Base-by-base conservation (phyloP, 31 red algal genomes). In the Porphyra umbilicalis region DNA sequence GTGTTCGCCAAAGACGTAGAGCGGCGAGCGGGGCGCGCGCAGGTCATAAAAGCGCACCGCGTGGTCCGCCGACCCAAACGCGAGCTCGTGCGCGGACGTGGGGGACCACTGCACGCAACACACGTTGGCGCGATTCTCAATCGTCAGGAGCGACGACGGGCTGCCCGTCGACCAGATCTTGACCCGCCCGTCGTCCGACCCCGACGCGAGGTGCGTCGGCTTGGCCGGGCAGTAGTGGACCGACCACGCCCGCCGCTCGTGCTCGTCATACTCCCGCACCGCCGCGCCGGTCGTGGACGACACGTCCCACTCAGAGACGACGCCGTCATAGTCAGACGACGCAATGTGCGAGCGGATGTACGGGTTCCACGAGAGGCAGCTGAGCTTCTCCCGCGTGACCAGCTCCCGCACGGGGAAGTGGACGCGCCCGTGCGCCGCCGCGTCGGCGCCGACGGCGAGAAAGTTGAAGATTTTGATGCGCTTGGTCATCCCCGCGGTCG, bases 401-500 rank as follows among this genome's bases (percentile, higher is more conserved):
- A 98, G 90, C 81, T 98, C 96, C 18, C 87, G 68, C 8, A 98
- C 88, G 35, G 96, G 96, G 75, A 93, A 98, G 82, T 98, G 92
- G 38, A 87, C 83, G 32, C 95, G 88, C 6, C 57, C 57, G 25
- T 18, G 30, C 3, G 20, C 57, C 6, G 87, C 79, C 11, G 88
- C 83, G 81, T 89, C 86, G 32, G 84, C 75, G 15, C 75, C 83
- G 8, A 97, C 79, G 25, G 84, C 91, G 31, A 80, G 35, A 46
- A 95, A 92, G 74, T 98, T 93, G 77, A 98, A 98, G 67, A 98
- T 98, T 79, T 95, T 95, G 82, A 98, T 98, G 35, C 84, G 88
- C 77, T 83, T 86, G 0, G 90, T 95, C 31, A 98, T 93, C 11
- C 96, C 96, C 6, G 96, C 96, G 42, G 90, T 95, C 29, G 96